A percentile compares a stretch with the other conserved stretches of the same genome.
Evolutionary conservation across 2,329 filamentous ascomycete species (phyloP).

Genomic region (Xylariaceae sp.): DNA sequence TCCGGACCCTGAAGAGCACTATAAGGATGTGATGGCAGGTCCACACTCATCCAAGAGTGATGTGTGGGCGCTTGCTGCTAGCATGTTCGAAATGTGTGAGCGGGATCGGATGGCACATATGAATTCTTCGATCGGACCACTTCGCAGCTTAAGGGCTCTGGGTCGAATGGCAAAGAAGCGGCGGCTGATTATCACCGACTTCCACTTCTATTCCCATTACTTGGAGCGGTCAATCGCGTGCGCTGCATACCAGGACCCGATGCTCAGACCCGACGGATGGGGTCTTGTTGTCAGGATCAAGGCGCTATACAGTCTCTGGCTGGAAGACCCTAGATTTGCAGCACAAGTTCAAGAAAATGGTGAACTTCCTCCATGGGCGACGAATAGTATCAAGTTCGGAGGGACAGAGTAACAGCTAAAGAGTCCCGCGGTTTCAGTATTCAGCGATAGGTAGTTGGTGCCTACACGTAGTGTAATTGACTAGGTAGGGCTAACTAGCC

Average conservation of each 20-base stretch:
- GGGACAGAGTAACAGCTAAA: too few relatives aligned
- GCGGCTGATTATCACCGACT: constrained; percentile 11
- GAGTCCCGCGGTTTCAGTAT: too few relatives aligned
- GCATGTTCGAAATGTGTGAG: constrained; percentile 19
- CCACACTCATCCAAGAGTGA: constrained; percentile 18
- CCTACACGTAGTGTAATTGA: not conserved
- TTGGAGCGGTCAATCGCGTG: constrained; percentile 15
- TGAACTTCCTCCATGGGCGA: constrained; percentile 15
- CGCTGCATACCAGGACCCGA: constrained; percentile 15
- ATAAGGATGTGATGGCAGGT: constrained; percentile 1
- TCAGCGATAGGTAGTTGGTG: not conserved
- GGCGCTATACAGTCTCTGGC: constrained; percentile 7
- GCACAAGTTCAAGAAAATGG: constrained; percentile 6
- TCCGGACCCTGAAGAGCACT: constrained; percentile 4
- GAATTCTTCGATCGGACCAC: constrained; percentile 10
- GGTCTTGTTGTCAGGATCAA: constrained; percentile 6
- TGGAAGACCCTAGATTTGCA: constrained; percentile 14
- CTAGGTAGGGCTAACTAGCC: too few relatives aligned
- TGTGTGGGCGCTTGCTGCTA: constrained; percentile 17
- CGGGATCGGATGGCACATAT: constrained; percentile 16
- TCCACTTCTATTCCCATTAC: constrained; percentile 17
- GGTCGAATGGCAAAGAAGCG: constrained; percentile 14
- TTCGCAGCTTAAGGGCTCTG: constrained; percentile 11
- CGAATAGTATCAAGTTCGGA: not conserved
- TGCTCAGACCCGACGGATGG: constrained; percentile 7